A percentile compares a stretch with the other conserved stretches of the same genome.
Conservation (phyloP, 257 asterid species). For the Craterostigma plantagineum region DNA sequence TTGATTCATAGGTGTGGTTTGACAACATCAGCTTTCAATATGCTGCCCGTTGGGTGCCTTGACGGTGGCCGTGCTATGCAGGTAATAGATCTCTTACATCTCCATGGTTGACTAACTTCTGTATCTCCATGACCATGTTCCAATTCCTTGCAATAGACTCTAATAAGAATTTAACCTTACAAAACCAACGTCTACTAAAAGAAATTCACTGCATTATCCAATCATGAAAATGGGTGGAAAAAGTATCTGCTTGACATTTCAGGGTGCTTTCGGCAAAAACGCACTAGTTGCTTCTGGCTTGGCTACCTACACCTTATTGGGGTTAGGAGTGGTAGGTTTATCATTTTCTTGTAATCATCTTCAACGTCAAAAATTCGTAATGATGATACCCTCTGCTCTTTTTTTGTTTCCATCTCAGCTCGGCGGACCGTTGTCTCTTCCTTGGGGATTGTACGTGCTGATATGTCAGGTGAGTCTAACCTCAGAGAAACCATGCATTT, state of each 20-base stretch:
- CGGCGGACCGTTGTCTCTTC: constrained; percentile 93
- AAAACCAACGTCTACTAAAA: too few species aligned
- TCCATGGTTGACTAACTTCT: too few species aligned
- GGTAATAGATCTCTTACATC: constrained; percentile 19
- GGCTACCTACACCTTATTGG: constrained; percentile 48
- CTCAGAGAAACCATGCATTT: too few species aligned
- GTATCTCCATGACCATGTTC: too few species aligned
- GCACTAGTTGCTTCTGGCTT: constrained; percentile 40
- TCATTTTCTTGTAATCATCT: background rate
- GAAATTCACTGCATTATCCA: too few species aligned
- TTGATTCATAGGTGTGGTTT: constrained; percentile 63
- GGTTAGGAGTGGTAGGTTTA: constrained; percentile 52
- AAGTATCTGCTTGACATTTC: too few species aligned
- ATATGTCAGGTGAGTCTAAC: constrained; percentile 47
- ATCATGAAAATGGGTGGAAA: too few species aligned
- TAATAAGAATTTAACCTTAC: too few species aligned
- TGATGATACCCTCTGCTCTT: constrained; percentile 1
- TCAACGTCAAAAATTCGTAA: constrained; percentile 3
- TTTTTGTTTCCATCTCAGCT: constrained; percentile 44
- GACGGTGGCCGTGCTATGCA: constrained; percentile 98
- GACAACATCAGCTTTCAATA: constrained; percentile 84
- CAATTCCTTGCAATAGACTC: too few species aligned
- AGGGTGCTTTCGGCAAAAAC: constrained; percentile 58
- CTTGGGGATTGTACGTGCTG: constrained; percentile 96
- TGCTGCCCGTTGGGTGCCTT: constrained; percentile 91